These are phyloP conservation scores for Heliamphora exappendiculata DNA, from an alignment of 148 eudicot genomes.

Conservation along the genomic window DNA sequence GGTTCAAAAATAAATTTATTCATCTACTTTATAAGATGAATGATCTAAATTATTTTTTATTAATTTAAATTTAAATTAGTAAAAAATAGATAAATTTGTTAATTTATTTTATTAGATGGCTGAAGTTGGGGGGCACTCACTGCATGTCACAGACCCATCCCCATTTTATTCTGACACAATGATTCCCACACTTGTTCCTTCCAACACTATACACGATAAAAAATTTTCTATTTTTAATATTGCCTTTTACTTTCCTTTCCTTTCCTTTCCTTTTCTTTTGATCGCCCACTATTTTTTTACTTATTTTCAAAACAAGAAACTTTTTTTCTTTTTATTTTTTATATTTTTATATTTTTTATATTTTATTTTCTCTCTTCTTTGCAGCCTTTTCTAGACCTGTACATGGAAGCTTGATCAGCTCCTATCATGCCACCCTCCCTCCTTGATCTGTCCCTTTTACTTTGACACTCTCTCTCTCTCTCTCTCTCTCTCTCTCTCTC, in stretches of 20 bases:
- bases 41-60: too few species aligned
- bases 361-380: too few species aligned
- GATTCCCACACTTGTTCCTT: constrained; percentile 30
- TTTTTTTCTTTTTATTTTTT: neutral
- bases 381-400: neutral
- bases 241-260: neutral
- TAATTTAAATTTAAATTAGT: too few species aligned
- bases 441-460: neutral
- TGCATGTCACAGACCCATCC: neutral
- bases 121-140: neutral
- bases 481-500: too few species aligned
- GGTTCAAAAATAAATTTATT: too few species aligned
- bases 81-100: too few species aligned
- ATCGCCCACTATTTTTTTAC: too few species aligned
- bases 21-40: too few species aligned
- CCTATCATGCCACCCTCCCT: neutral
- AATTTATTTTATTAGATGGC: too few species aligned
- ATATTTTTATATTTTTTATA: too few species aligned
- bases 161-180: constrained; percentile 9
- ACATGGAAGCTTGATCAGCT: neutral
- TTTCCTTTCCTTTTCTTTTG: constrained; percentile 5
- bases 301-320: neutral
- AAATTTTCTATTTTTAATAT: constrained; percentile 14
- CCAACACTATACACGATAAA: constrained; percentile 30
- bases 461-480: neutral